phyloP scores from a whole-genome alignment of 1,139 yeast genomes.

The Yamadazyma oceani region DNA sequence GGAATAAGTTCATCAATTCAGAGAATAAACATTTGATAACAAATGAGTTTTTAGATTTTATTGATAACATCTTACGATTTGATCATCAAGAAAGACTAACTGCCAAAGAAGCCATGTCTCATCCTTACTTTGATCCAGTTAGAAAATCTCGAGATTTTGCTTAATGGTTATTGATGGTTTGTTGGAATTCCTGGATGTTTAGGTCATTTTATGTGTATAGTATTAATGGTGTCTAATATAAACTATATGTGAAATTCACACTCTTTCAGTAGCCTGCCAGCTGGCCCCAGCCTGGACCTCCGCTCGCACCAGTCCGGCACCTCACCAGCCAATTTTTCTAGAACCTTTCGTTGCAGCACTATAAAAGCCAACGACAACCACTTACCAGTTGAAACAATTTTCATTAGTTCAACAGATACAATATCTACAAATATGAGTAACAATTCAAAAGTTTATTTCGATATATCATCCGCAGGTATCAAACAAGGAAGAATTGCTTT shows the following conservation, averaged over 20 bases:
- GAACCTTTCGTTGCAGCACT: background rate
- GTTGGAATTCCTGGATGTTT: no score
- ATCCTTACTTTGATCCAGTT: slow-evolving; percentile 56
- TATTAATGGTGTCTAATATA: no score
- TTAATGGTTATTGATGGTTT: no score
- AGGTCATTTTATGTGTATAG: no score
- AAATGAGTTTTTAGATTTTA: slow-evolving; percentile 60
- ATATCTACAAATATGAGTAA: slow-evolving; percentile 8
- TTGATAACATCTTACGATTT: slow-evolving; percentile 62
- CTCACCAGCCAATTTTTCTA: background rate
- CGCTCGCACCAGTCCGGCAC: no score
- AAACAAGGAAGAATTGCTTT: slow-evolving; percentile 73
- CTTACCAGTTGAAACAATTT: background rate
- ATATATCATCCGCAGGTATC: slow-evolving; percentile 65
- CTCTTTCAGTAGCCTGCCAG: no score
- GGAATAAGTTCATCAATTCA: slow-evolving; percentile 56
- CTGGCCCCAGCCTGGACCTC: no score
- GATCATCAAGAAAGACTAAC: slow-evolving; percentile 74
- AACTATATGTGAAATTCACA: no score
- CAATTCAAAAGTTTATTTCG: slow-evolving; percentile 65
- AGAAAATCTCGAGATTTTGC: slow-evolving; percentile 11
- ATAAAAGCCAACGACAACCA: background rate
- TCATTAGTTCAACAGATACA: background rate
- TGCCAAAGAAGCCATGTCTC: slow-evolving; percentile 79
- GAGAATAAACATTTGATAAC: slow-evolving; percentile 52